Conservation (phyloP, 176 grass and related monocot species). For the Guadua angustifolia region DNA sequence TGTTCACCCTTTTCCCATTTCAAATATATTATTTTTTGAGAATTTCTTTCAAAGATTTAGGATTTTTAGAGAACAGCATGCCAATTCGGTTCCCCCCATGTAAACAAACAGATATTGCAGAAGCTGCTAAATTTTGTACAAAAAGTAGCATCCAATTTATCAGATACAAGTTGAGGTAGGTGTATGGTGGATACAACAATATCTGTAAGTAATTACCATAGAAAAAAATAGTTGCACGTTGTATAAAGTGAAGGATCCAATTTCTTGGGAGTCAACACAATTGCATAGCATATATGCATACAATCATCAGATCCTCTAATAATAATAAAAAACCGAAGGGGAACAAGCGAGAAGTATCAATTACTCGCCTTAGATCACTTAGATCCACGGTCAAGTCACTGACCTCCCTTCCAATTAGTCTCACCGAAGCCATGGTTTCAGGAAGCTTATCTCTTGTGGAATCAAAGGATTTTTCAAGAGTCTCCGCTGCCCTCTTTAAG, state of each 20-base stretch:
- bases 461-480: slow-evolving; percentile 64
- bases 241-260: not conserved
- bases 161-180: not conserved
- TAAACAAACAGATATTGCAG: not conserved
- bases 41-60: too few species aligned
- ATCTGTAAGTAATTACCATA: not conserved
- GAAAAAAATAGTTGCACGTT: slow-evolving; percentile 9
- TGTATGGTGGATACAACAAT: not conserved
- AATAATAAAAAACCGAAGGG: slow-evolving; percentile 7
- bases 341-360: slow-evolving; percentile 16
- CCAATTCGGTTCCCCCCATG: not conserved
- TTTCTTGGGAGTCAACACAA: not conserved
- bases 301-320: not conserved
- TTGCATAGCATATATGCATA: slow-evolving; percentile 10
- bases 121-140: not conserved
- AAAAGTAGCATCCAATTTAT: not conserved
- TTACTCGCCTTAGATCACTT: slow-evolving; percentile 62
- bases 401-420: slow-evolving; percentile 66
- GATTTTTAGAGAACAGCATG: not conserved
- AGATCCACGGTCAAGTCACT: slow-evolving; percentile 72
- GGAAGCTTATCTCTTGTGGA: slow-evolving; percentile 61
- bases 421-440: slow-evolving; percentile 72
- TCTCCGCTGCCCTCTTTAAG: slow-evolving; percentile 62
- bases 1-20: not conserved
- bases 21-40: too few species aligned